Base-by-base conservation (phyloP, 768 basidiomycete species). In the Cystobasidium onofrii region DNA sequence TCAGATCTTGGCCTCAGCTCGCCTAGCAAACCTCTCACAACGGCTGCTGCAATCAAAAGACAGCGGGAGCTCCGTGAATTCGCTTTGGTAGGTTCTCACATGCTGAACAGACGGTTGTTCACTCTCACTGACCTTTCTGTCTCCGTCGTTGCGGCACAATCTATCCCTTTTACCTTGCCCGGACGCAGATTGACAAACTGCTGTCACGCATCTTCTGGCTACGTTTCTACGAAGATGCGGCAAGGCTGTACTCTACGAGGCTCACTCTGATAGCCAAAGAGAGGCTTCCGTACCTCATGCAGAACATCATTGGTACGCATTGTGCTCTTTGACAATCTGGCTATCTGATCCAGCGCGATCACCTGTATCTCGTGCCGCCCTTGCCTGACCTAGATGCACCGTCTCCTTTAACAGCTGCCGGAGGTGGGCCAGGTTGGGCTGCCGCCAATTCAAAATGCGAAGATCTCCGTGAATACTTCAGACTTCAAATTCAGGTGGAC, bases 401-500 rank as follows among this genome's bases (percentile, higher is more conserved):
- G 18, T 41, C 39, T 17, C 23, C 29, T 39, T 34, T 31, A 3
- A 29, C 34, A 71, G 69, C 69, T 20, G 33, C 69, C 25, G 69
- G 69, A 29, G 69, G 69, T 33, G 69, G 69, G 27, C 69, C 69
- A 20, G 69, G 69, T 17, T 71, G 69, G 69, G 69, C 69, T 13
- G 52, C 50, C 27, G 69, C 69, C 25, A 73, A 73, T 73, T 70
- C 72, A 6, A 50, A 39, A 15, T 46, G 72, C 27, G 72, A 73
- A 18, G 72, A 73, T 20, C 39, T 73, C 4, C 33, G 72, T 20
- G 72, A 73, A 31, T 73, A 73, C 50, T 73, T 73, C 29, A 36
- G 72, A 36, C n/a, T 46, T 34, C 62, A 65, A 33, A 50, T 73
- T 62, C 62, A 73, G 34, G 72, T 63, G 10, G 72, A 73, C 50